These are phyloP conservation scores for Peribolospora kevripleyi DNA, from an alignment of 768 basidiomycete genomes.

Conservation along the genomic window DNA sequence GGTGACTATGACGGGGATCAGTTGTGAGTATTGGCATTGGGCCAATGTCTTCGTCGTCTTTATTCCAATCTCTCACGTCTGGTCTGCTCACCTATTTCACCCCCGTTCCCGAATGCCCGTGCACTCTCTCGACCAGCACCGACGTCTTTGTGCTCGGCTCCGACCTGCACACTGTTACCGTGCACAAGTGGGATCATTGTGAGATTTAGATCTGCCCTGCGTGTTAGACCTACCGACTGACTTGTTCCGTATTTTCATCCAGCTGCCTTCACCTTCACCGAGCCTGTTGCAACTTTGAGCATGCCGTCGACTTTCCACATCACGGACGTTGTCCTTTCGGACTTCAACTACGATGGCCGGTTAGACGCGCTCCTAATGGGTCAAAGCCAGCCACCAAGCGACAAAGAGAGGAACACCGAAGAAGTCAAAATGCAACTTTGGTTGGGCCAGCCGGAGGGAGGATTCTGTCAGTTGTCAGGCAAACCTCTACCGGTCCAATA, in stretches of 20 bases:
- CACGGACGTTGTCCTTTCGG: constrained; percentile 68
- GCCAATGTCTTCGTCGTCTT: neutral
- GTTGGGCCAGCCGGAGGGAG: constrained; percentile 25
- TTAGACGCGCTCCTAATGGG: constrained; percentile 79
- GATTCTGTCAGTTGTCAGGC: constrained; percentile 11
- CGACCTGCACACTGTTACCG: constrained; percentile 51
- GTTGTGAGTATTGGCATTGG: constrained; percentile 33
- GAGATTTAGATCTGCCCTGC: constrained; percentile 24
- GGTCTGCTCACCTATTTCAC: neutral
- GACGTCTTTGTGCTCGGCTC: constrained; percentile 51
- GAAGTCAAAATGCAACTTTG: constrained; percentile 46
- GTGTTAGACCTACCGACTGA: constrained; percentile 31
- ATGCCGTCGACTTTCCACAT: constrained; percentile 22
- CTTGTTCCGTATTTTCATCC: constrained; percentile 27
- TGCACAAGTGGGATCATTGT: constrained; percentile 69
- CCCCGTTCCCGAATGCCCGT: neutral
- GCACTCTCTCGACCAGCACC: constrained; percentile 27
- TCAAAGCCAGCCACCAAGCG: constrained; percentile 24
- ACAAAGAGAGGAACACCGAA: constrained; percentile 20
- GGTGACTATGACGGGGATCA: constrained; percentile 95
- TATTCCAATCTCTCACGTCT: neutral
- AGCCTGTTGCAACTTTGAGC: constrained; percentile 6
- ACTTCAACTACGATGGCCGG: constrained; percentile 76
- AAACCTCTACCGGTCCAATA: neutral
- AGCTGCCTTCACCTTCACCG: constrained; percentile 8